A percentile compares a stretch with the other conserved stretches of the same genome.
Evolutionary conservation across 768 basidiomycete genomes (phyloP).

Genomic region (Leccinum imitatum): DNA sequence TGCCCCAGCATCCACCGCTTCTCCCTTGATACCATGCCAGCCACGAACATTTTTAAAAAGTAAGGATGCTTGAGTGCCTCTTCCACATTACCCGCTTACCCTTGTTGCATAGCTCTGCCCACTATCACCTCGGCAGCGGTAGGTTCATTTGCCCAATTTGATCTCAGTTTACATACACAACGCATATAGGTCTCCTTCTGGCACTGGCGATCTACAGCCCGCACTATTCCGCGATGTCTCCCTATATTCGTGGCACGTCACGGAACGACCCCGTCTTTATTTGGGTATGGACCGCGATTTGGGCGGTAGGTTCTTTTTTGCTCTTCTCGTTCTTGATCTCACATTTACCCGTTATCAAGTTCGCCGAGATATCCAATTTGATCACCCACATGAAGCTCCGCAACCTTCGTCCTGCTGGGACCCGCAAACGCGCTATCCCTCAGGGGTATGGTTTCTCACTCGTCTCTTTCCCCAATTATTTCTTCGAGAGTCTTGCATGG

Average conservation of each 20-base stretch:
- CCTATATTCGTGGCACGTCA: constrained; percentile 59
- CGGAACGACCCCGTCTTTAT: constrained; percentile 70
- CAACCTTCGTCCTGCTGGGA: constrained; percentile 77
- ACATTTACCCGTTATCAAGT: constrained; percentile 44
- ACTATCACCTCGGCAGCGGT: constrained; percentile 85
- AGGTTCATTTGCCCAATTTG: constrained; percentile 2
- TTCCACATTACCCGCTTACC: constrained; percentile 1
- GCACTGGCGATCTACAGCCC: constrained; percentile 83
- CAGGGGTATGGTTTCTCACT: constrained; percentile 87
- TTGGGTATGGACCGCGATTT: constrained; percentile 61
- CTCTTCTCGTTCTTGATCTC: background rate
- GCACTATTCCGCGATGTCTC: constrained; percentile 63
- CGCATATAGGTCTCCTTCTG: constrained; percentile 59
- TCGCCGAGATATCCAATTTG: constrained; percentile 82
- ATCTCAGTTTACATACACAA: constrained; percentile 4
- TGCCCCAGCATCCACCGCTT: constrained; percentile 83
- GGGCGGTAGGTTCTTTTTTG: constrained; percentile 58
- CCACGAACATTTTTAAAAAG: constrained; percentile 87
- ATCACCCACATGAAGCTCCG: constrained; percentile 81
- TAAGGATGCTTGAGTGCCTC: constrained; percentile 34
- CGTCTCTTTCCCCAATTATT: constrained; percentile 93
- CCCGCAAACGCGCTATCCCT: constrained; percentile 81
- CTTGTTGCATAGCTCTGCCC: constrained; percentile 60
- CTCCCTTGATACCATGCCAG: constrained; percentile 93
- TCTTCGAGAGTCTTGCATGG: constrained; percentile 87